Percentiles rank a stretch among this genome's conserved stretches.
Conservation (phyloP, 495 filamentous ascomycete genomes). For the Darksidea phi region DNA sequence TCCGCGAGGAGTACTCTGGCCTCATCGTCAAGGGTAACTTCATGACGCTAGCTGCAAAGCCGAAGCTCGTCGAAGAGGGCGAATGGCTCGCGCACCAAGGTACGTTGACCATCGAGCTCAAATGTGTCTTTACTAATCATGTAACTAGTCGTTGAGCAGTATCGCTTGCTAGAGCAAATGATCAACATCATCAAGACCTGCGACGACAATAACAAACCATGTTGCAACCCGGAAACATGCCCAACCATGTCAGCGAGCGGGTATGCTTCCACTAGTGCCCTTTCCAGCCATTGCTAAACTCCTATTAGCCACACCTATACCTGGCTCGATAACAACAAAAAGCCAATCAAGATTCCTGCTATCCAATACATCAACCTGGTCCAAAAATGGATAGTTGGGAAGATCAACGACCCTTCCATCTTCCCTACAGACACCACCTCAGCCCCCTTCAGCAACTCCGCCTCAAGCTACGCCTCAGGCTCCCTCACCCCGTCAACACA, state of each 20-base stretch:
- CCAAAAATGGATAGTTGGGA: conserved; percentile 87
- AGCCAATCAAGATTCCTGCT: conserved; percentile 48
- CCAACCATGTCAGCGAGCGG: conserved; percentile 88
- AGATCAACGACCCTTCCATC: conserved; percentile 79
- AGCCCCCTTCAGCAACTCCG: not conserved
- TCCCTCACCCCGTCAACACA: conserved; percentile 54
- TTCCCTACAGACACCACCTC: conserved; percentile 64
- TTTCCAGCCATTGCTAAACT: not conserved
- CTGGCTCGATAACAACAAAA: conserved; percentile 70
- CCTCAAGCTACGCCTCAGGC: conserved; percentile 27
- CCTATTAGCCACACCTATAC: conserved; percentile 76
- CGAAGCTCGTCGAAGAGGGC: conserved; percentile 82
- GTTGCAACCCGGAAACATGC: conserved; percentile 80
- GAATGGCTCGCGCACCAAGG: conserved; percentile 96
- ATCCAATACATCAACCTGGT: conserved; percentile 87
- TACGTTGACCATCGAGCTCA: conserved; percentile 47
- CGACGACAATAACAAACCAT: conserved; percentile 66
- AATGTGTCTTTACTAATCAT: conserved; percentile 22
- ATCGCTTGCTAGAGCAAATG: conserved; percentile 79
- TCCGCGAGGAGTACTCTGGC: conserved; percentile 75
- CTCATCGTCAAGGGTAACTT: conserved; percentile 95
- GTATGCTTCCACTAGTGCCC: conserved; percentile 54
- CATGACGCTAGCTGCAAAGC: conserved; percentile 87
- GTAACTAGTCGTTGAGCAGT: conserved; percentile 78
- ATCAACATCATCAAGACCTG: conserved; percentile 77